Evolutionary conservation across 1,284 basidiomycete genomes (phyloP), one percentile per base, ranked within the genome.

Genomic region (Puccinia polysora): DNA sequence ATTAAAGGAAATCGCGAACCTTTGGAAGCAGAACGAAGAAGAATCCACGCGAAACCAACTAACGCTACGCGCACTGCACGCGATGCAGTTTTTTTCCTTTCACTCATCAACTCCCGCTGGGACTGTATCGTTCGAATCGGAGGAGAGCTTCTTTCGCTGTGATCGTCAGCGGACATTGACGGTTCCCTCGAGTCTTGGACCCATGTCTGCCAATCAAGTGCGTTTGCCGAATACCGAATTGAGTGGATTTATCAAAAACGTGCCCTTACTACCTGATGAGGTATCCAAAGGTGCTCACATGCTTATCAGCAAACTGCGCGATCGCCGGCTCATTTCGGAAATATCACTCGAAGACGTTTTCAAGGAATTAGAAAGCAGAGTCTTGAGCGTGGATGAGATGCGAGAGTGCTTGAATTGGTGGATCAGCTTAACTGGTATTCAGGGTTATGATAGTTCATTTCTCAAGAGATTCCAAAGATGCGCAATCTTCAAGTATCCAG

Each of bases 331-430:
- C 79, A 84, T 98, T n/a, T 86, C 85, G 67, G 84, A 88, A n/a
- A 88, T 63, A n/a, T 86, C 86, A 0, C 90, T 96, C 77, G 83
- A 86, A 20, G 96, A 98, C 78, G 90, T 97, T 20, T 82, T 97
- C 62, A 81, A 83, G 63, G 91, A 96, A 79, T 83, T 99, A 5
- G 84, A 85, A 15, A 80, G 83, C 1, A 83, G 90, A 14, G 88
- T 94, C 0, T 83, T 98, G 20, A 80, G 80, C 0, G 85, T 90
- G 75, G 81, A 83, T 14, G 92, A 97, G 80, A 88, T 90, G 82
- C 80, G 88, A 23, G 87, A 87, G 3, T 94, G 90, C 79, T 82
- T 97, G 75, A 85, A 86, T 73, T 99, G 95, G 95, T 96, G 93
- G 89, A 85, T 88, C 65, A 80, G 81, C 28, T 80, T 91, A 15